These are phyloP conservation scores for Chytridium lagenaria DNA, from an alignment of 371 early-diverging fungal genomes.

Conservation along the genomic window DNA sequence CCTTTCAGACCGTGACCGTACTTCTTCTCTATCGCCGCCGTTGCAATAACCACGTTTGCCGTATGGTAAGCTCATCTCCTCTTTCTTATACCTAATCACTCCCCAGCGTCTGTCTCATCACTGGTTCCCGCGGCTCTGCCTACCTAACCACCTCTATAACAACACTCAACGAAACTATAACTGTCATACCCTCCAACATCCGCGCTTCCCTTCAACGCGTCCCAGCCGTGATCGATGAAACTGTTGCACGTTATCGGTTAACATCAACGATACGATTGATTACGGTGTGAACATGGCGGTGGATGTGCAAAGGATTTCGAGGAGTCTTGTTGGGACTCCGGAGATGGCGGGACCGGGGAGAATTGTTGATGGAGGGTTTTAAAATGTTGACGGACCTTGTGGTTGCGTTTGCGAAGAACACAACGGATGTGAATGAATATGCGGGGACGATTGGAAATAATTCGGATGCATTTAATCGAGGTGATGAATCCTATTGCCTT, in stretches of 20 bases:
- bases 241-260: neutral
- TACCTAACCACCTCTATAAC: slow-evolving; percentile 2
- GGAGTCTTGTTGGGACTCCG: neutral
- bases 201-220: neutral
- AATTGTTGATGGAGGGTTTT: neutral
- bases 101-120: slow-evolving; percentile 4
- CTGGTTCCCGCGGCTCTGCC: neutral
- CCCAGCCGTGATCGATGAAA: neutral
- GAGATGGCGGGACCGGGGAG: neutral
- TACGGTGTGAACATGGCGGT: neutral
- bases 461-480: neutral
- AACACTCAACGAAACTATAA: neutral
- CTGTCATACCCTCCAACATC: neutral
- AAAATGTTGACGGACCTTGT: neutral
- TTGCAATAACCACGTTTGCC: neutral
- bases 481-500: too few relatives aligned
- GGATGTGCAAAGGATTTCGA: neutral
- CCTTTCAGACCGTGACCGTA: neutral
- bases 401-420: neutral
- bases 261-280: slow-evolving; percentile 13
- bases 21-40: neutral
- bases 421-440: neutral
- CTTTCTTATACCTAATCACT: neutral
- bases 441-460: neutral
- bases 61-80: neutral